Base-by-base conservation (phyloP, 2,329 filamentous ascomycete genomes). In the Onygena corvina region DNA sequence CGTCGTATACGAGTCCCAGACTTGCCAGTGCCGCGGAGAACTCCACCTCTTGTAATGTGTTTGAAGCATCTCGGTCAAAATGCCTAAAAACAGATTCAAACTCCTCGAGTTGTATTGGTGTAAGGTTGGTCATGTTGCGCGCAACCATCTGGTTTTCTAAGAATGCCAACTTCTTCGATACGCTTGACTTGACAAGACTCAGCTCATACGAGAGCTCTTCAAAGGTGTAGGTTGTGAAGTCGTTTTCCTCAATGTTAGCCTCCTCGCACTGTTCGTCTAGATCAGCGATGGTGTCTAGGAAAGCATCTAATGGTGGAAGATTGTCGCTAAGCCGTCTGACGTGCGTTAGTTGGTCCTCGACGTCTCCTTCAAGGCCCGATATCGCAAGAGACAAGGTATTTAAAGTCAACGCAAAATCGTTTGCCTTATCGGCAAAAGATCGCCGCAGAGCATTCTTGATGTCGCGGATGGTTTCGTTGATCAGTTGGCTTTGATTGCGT, bases 191-290 rank as follows among this genome's bases (percentile, higher is more conserved):
- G 50, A 96, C 92, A 25, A 98, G 76, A 12, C 86, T 82, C 51
- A 96, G 76, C 68, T 98, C 92, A 69, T 98, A 98, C 52, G 81
- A 81, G 35, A 98, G 76, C 68, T 98, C 92, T 63, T 98, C 92
- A 65, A 96, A 92, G 7, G 90, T 94, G 69, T 96, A 96, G 6
- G 90, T 96, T n/a, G 92, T 98, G 66, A 92, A 96, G 71, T 98
- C 92, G 67, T 98, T 98, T 62, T 98, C 92, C 67, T 98, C 92
- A 55, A 98, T 95, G 64, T 98, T 96, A 54, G 92, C 92, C 71
- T 96, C 90, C 52, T 83, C 78, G 64, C 92, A 98, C 68, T 94
- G 87, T 55, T 80, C 79, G 61, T 95, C 89, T 44, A 96, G 77
- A 8, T 79, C 80, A 11, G 81, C 85, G 61, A 98, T 95, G 55